These are phyloP conservation scores for Plantago lanceolata DNA, from an alignment of 305 asterid species.

Conservation along the genomic window DNA sequence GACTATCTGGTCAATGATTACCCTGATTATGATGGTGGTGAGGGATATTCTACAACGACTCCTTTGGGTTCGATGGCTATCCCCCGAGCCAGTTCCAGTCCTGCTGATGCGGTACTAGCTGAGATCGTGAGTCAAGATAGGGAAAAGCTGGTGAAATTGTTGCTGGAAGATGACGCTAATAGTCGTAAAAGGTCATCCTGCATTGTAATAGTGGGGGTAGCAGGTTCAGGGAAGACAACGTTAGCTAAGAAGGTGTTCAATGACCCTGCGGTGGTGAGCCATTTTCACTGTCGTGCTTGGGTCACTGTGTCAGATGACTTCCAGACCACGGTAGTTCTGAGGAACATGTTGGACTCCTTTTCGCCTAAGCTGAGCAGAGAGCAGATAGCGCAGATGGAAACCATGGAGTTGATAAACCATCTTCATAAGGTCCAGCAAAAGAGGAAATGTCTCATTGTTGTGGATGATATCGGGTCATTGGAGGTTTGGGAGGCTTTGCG, in stretches of 20 bases:
- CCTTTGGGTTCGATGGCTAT: not conserved
- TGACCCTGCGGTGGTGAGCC: not conserved
- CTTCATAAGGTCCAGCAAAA: not conserved
- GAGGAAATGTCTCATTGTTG: constrained; percentile 19
- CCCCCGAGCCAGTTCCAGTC: not conserved
- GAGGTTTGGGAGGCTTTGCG: constrained; percentile 5
- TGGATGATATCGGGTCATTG: constrained; percentile 25
- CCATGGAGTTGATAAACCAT: not conserved
- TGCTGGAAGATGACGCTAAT: not conserved
- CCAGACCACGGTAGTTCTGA: not conserved
- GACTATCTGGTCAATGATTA: not conserved
- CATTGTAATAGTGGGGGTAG: constrained; percentile 17
- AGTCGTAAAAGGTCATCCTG: not conserved
- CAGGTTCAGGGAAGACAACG: constrained; percentile 27
- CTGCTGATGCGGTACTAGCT: not conserved
- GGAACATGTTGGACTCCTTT: not conserved
- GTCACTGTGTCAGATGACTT: not conserved
- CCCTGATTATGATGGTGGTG: not conserved
- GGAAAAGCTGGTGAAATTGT: not conserved
- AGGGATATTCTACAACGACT: not conserved
- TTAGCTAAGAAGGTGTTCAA: constrained; percentile 17
- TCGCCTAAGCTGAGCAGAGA: no score
- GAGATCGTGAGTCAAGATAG: not conserved
- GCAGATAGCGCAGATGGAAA: not conserved
- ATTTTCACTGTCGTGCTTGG: constrained; percentile 1